Base-by-base conservation (phyloP, 805 yeast species). In the Dipodascus albidus region DNA sequence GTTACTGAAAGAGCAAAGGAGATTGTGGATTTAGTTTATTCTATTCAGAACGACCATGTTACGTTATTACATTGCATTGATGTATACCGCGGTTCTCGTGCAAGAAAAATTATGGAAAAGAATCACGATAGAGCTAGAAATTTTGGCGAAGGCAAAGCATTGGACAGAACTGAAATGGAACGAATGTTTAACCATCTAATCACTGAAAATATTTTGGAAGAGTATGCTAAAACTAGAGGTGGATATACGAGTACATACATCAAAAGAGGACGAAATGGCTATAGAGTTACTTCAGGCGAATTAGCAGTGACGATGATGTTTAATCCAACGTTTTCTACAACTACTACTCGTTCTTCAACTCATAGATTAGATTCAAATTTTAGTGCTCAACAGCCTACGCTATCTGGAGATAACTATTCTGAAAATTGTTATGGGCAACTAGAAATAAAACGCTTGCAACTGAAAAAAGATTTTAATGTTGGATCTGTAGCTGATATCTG, bases 11-110 rank as follows among this genome's bases (percentile, higher is more conserved):
- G 75, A 51, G 83, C 96, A 0, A 71, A 70, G 48, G 73, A 76
- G 50, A 79, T 88, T 23, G 73, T 87, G 2, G 64, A 70, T 14
- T 66, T 90, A 55, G 86, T 90, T 1, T 68, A 74, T 51, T 64
- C 73, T 2, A 62, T 88, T 15, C 51, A 55, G 11, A 67, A 67
- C 24, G 75, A 75, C n/a, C 78, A 79, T 53, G 89, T 89, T 2
- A 90, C 98, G 0, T 73, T 84, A 8, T 74, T 85, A 9, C 83
- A 87, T 59, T 83, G 91, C 63, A 90, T 87, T 59, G 97, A 90
- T 66, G 75, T 88, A 3, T 83, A 82, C 66, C 79, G 83, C 60
- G 96, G 97, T 0, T 78, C 88, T 0, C 79, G 75, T 58, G 49
- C 49, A 3, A 14, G 31, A n/a, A 47, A 47, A 47, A 78, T 88